A percentile compares a stretch with the other conserved stretches of the same genome.
phyloP scores from a whole-genome alignment of 805 yeast genomes.

The Grigorovia humatica region DNA sequence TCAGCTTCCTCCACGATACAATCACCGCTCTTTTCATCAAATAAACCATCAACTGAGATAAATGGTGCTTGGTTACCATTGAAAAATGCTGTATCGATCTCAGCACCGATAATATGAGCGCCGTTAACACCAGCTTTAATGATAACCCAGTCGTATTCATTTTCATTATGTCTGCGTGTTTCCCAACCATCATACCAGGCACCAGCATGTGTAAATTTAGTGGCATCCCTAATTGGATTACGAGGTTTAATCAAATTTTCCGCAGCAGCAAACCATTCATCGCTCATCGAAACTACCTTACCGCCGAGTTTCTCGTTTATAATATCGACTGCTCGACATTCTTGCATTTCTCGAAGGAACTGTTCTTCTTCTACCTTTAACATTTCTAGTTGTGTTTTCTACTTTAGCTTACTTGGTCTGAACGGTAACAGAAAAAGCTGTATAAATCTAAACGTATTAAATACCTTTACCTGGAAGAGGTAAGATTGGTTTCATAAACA shows the following conservation, averaged over 20 bases:
- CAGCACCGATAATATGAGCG: conserved; percentile 73
- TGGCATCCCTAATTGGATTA: conserved; percentile 72
- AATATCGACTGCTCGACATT: conserved; percentile 42
- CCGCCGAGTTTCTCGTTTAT: conserved; percentile 83
- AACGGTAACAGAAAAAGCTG: too few species aligned
- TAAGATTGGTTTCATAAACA: too few species aligned
- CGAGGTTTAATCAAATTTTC: conserved; percentile 72
- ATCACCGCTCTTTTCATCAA: conserved; percentile 19
- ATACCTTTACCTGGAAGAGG: too few species aligned
- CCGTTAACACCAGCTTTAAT: conserved; percentile 69
- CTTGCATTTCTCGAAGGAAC: conserved; percentile 1
- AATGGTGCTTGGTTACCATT: conserved; percentile 92
- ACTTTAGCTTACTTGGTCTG: too few species aligned
- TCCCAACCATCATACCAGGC: conserved; percentile 99
- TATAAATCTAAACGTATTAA: too few species aligned
- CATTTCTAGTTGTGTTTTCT: too few species aligned
- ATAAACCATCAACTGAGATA: conserved; percentile 71
- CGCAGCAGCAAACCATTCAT: conserved; percentile 95
- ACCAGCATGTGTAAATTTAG: conserved; percentile 71
- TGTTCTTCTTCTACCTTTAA: neutral
- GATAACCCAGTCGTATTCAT: conserved; percentile 79
- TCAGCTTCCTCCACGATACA: conserved; percentile 12
- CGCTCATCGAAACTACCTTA: conserved; percentile 53
- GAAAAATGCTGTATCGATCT: conserved; percentile 88
- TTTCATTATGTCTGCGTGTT: conserved; percentile 84